Evolutionary conservation across 148 eudicot species (phyloP), one percentile per base, ranked within the genome.

Genomic region (Rhododendron ovatum): DNA sequence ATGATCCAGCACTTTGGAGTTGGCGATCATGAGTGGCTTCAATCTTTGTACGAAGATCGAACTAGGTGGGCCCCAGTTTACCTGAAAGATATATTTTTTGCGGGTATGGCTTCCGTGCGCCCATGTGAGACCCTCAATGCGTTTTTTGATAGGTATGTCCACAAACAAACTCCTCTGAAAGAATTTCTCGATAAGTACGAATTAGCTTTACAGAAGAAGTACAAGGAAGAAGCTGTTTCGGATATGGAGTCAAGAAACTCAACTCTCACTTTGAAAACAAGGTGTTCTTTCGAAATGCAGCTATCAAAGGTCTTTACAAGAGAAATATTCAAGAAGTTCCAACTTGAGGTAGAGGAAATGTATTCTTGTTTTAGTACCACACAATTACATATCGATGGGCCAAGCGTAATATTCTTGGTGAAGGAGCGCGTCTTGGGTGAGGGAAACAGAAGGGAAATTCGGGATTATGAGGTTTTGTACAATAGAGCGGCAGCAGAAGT

Each of bases 161-260:
- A 92, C 82, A 94, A 94, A 91, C 95, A 95, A 86, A 94, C 95
- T 14, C 92, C 95, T 78, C 48, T 95, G 78, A 92, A 91, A 88
- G 95, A 92, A 90, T 95, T 94, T 82, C 93, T 95, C 2, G 96
- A 95, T 83, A 94, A 93, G 86, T 95, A 94, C 85, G 96, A 95
- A 88, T 73, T 91, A 53, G 94, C 93, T 45, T 82, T 92, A 78
- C 93, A 91, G n/a, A 93, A 92, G 84, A 93, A 90, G 84, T 92
- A 92, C 89, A 90, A 91, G 84, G 97, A 95, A 90, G 98, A 95
- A 90, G 85, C 90, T 13, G 85, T 86, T 61, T 91, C 93, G 47
- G 98, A 95, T 81, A 81, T 90, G 61, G 97, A 94, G 86, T 90
- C 95, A 3, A 91, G 94, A 88, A 90, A 78, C 82, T 84, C 91